Evolutionary conservation across 2,329 filamentous ascomycete species (phyloP), one percentile per base, ranked within the genome.

Genomic region (Chaetomium sp.): DNA sequence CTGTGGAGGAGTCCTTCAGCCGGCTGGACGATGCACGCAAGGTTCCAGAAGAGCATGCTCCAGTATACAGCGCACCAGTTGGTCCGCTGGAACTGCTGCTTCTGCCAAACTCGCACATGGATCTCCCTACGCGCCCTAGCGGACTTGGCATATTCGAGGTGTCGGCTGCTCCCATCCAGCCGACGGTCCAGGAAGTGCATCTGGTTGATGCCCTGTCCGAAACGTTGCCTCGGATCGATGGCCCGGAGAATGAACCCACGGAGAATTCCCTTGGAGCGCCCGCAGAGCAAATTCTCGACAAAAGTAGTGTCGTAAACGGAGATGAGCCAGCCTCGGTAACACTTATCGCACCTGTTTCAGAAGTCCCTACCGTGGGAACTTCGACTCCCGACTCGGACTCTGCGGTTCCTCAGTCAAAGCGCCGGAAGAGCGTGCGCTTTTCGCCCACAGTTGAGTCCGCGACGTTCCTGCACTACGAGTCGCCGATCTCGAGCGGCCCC

Each of bases 401-500:
- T 32, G 40, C 59, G 27, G 43, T 43, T 7, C 40, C 51, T 10
- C 47, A 52, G 48, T 60, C 65, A 4, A 79, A 79, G 63, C 72
- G 75, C 38, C 72, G 71, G 42, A 90, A 89, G 71, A 85, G 80
- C 53, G 87, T 89, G 2, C 80, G 85, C 7, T 89, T 89, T 64
- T 87, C 86, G 3, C 80, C 85, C 0, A 79, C 76, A 11, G 81
- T 88, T 1, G 79, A 86, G 64, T 83, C 84, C 7, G 80, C 82
- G 1, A 84, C 84, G 0, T 85, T 85, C 59, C 65, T 76, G 45
- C 67, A 73, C 19, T 70, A 70, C 0, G 79, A 82, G 41, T 79
- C 80, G 9, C 81, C 75, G 4, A 81, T 74, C 59, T 76, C 73
- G 34, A 67, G 58, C 36, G 62, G 56, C 14, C 59, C 61, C 4